Base-by-base conservation (phyloP, 225 moss, liverwort and hornwort species). In the Thuidium tamariscinum region DNA sequence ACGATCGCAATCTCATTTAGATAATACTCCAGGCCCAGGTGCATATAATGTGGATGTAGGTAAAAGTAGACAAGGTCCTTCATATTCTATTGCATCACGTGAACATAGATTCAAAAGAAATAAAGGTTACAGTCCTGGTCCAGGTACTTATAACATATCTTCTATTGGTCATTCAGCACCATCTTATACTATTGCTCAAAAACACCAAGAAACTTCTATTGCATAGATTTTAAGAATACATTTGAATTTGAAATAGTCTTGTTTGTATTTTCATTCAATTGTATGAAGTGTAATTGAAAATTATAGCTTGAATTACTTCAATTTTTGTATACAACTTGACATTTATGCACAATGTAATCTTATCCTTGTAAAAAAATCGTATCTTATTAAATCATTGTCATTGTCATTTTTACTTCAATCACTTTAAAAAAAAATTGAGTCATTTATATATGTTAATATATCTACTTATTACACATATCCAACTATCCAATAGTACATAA, bases 11-110 rank as follows among this genome's bases (percentile, higher is more conserved):
- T 64, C 5, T 4, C 90, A 84, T 8, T 46, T 83, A 11, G 83
- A 92, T 16, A 63, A 66, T 11, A 93, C 90, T 1, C 93, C 88
- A 2, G 88, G 93, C 4, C 93, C 90, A 1, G 90, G 92, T 16
- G 84, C 93, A 20, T 92, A 93, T 48, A 89, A 93, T 77, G 18
- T 89, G 1, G 83, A 88, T 49, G 22, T 61, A 3, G 52, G 55
- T 87, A 80, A 44, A 65, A 63, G 36, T 3, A 71, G 46, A 52
- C 79, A 32, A 70, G 74, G 93, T 48, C 90, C 89, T n/a, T 66
- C 89, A 13, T 92, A 74, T 37, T 92, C 88, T 86, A 90, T 92
- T 49, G 85, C 86, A n/a, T 82, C 86, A 52, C 83, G 80, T 26
- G 86, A 79, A 57, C 46, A 82, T 84, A 90, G 81, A 84, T 81